These are phyloP conservation scores for Aureobasidium melanogenum DNA, from an alignment of 2,329 filamentous ascomycete species.

Conservation along the genomic window DNA sequence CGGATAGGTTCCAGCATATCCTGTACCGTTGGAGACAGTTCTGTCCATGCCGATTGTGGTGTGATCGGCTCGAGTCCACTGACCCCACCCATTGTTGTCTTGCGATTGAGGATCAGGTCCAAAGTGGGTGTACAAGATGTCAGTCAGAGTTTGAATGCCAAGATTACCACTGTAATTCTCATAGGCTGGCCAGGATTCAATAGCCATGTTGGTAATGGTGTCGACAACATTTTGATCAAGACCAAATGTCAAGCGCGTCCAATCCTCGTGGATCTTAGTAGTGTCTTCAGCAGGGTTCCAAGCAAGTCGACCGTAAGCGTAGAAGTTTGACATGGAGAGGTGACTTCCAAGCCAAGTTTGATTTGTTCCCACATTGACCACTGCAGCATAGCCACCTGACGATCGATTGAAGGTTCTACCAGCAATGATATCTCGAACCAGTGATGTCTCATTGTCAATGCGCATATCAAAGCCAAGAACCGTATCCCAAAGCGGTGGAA, in stretches of 20 bases:
- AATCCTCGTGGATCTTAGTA: constrained; percentile 49
- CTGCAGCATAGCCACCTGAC: constrained; percentile 55
- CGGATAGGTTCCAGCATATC: constrained; percentile 58
- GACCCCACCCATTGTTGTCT: constrained; percentile 61
- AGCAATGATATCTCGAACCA: constrained; percentile 51
- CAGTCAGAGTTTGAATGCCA: constrained; percentile 59
- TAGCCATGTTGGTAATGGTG: constrained; percentile 53
- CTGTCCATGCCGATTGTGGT: constrained; percentile 61
- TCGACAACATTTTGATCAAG: constrained; percentile 46
- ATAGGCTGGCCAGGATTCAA: constrained; percentile 62
- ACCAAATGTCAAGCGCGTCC: constrained; percentile 60
- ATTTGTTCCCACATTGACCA: constrained; percentile 59
- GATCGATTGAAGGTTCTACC: constrained; percentile 50
- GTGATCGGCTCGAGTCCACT: constrained; percentile 60
- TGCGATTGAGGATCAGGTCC: constrained; percentile 59
- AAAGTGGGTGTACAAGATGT: constrained; percentile 59
- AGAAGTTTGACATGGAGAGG: constrained; percentile 62
- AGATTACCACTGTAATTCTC: constrained; percentile 64
- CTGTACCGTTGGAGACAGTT: constrained; percentile 59
- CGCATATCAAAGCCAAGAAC: constrained; percentile 59
- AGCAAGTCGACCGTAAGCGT: constrained; percentile 58
- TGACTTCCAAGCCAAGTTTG: constrained; percentile 61
- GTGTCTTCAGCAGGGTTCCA: constrained; percentile 51
- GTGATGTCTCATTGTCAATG: constrained; percentile 47
- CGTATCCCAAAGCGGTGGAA: constrained; percentile 60